Base-by-base conservation (phyloP, 2,329 filamentous ascomycete genomes). In the Microdochium bolleyi region DNA sequence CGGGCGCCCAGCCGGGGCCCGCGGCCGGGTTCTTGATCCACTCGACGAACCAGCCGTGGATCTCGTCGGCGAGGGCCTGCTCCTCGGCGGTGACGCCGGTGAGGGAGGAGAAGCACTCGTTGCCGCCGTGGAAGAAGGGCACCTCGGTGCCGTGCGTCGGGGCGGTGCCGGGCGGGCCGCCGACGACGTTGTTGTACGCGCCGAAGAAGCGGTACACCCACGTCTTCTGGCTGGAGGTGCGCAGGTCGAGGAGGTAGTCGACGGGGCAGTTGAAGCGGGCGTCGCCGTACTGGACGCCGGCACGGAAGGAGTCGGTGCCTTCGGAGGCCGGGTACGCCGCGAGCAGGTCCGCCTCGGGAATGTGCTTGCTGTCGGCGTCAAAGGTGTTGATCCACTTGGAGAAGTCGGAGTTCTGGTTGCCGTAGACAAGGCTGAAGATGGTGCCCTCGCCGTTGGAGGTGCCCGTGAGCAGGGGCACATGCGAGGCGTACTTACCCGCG, bases 181-280 rank as follows among this genome's bases (percentile, higher is more conserved):
- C 68, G 9, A 70, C 66, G 2, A 71, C 67, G 50, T 72, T 73
- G 53, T 70, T 61, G 49, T 73, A 74, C 11, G 64, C 60, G 27
- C 68, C 71, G 49, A 72, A 70, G 63, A 72, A 74, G 25, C 72
- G 70, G 58, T 74, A 74, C 2, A 63, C 62, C 72, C 72, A 74
- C 0, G 70, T 73, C 7, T 67, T 55, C 55, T 74, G 72, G 5
- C 52, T 16, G 10, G 55, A 37, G 52, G 65, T 69, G 48, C 72
- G 70, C 22, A 74, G 41, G 53, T 74, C 69, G 25, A 69, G 55
- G 11, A 74, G 59, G 37, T 68, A 70, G 57, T 70, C 68, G 2
- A 69, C 63, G 1, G 68, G 59, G 55, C 73, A 76, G 58, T 73
- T 68, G 63, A 76, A 76, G 11, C 72, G 71, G 3, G 71, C 73